These are phyloP conservation scores for Colletotrichum australisinense DNA, from an alignment of 2,329 filamentous ascomycete genomes.

Conservation along the genomic window DNA sequence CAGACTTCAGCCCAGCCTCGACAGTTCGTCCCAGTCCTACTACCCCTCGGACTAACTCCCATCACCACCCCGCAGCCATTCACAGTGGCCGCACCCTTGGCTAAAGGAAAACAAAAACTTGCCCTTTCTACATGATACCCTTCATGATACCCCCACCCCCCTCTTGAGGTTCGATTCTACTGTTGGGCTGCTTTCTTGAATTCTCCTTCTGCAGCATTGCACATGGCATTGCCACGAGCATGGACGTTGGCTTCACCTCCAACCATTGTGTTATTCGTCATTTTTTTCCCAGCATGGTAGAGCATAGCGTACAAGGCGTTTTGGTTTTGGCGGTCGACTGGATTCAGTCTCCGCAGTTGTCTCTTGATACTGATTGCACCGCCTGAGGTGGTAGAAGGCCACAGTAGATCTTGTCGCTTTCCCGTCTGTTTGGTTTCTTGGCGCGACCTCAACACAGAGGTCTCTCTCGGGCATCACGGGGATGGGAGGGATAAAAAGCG, in stretches of 20 bases:
- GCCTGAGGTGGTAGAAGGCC: conserved; percentile 32
- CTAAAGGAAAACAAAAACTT: conserved; percentile 43
- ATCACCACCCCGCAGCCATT: conserved; percentile 55
- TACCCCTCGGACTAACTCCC: conserved; percentile 48
- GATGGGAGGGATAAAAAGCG: conserved; percentile 31
- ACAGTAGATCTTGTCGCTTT: conserved; percentile 34
- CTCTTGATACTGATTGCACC: conserved; percentile 28
- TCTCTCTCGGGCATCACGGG: conserved; percentile 26
- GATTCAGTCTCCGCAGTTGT: conserved; percentile 37
- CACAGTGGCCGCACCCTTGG: conserved; percentile 65
- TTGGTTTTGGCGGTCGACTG: conserved; percentile 37
- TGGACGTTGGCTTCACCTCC: conserved; percentile 28
- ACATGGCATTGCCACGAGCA: conserved; percentile 31
- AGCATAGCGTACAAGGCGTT: conserved; percentile 57
- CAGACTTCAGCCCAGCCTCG: conserved; percentile 50
- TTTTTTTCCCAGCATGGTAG: conserved; percentile 43
- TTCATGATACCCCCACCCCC: conserved; percentile 40
- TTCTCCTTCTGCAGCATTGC: conserved; percentile 29
- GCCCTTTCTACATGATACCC: conserved; percentile 36
- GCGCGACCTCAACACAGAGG: conserved; percentile 20
- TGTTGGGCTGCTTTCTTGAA: conserved; percentile 28
- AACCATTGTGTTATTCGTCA: conserved; percentile 33
- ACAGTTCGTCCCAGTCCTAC: conserved; percentile 50
- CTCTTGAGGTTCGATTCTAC: conserved; percentile 34
- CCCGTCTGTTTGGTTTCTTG: conserved; percentile 28